Percentiles rank a stretch among this genome's conserved stretches.
These are phyloP conservation scores for Cryphonectria nitschkei DNA, from an alignment of 2,329 filamentous ascomycete genomes.

Conservation along the genomic window DNA sequence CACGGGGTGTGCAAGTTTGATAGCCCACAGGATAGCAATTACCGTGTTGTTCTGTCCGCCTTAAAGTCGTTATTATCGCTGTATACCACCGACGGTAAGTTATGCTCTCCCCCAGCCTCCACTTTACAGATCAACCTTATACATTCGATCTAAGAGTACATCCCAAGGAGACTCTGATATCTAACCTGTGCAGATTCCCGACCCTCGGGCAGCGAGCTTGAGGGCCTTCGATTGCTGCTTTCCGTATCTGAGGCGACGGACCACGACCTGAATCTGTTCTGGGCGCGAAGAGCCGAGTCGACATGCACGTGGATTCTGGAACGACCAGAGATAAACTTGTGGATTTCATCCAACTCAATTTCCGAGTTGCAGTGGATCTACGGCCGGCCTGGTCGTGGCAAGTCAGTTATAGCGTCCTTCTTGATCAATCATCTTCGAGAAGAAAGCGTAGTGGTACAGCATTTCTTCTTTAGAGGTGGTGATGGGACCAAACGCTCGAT, in stretches of 20 bases:
- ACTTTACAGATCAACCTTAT: not conserved
- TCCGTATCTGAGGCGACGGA: not conserved
- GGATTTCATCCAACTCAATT: not conserved
- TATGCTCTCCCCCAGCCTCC: too few species aligned
- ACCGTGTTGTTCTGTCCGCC: not conserved
- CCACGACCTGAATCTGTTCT: not conserved
- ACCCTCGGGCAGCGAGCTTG: not conserved
- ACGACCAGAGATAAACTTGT: not conserved
- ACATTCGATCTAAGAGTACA: not conserved
- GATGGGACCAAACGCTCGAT: not conserved
- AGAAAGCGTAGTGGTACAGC: not conserved
- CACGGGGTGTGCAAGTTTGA: not conserved
- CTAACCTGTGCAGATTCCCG: not conserved
- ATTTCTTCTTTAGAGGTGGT: not conserved
- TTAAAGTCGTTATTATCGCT: not conserved
- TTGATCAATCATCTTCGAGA: not conserved
- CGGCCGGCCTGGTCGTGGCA: not conserved
- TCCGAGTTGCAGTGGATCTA: not conserved
- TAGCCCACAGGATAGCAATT: not conserved
- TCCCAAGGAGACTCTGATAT: not conserved
- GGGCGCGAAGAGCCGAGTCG: not conserved
- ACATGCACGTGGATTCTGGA: not conserved
- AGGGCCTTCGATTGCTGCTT: not conserved
- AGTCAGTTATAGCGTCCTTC: not conserved
- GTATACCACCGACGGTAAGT: not conserved